These are phyloP conservation scores for Marasmius sp. DNA, from an alignment of 1,284 basidiomycete species.

Conservation along the genomic window DNA sequence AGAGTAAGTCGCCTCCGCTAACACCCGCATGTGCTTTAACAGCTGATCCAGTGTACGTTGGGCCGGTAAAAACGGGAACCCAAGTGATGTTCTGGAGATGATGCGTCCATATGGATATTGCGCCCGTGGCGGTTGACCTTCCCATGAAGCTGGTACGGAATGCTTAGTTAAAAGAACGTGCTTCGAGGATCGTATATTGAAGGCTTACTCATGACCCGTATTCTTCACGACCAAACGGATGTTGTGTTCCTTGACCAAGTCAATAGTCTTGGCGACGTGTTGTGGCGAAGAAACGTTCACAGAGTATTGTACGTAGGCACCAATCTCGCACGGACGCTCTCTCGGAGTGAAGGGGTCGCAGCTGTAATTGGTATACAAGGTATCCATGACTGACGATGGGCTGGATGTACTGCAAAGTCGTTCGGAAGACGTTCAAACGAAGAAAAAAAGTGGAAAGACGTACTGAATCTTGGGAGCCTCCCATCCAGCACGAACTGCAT, in stretches of 20 bases:
- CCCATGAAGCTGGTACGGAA: conserved; percentile 18
- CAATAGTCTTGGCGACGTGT: conserved; percentile 20
- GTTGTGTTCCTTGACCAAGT: conserved; percentile 20
- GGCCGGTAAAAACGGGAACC: conserved; percentile 13
- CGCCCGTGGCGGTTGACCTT: conserved; percentile 18
- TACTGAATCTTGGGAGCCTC: conserved; percentile 16
- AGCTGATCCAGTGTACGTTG: conserved; percentile 14
- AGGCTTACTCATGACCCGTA: conserved; percentile 23
- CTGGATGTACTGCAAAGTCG: conserved; percentile 1
- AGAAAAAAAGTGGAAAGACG: neutral
- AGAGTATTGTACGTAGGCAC: conserved; percentile 22
- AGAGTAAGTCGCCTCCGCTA: conserved; percentile 12
- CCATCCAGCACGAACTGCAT: conserved; percentile 13
- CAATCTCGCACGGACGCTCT: conserved; percentile 15
- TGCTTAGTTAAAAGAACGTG: too few species aligned
- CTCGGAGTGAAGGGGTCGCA: conserved; percentile 21
- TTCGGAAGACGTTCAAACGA: neutral
- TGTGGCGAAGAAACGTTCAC: conserved; percentile 19
- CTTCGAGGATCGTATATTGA: neutral
- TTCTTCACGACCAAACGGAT: conserved; percentile 23
- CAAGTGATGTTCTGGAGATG: conserved; percentile 16
- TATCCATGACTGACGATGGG: conserved; percentile 15
- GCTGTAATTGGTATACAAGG: conserved; percentile 20
- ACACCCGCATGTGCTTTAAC: conserved; percentile 17
- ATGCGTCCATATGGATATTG: conserved; percentile 22